Percentiles rank a stretch among this genome's conserved stretches.
These are phyloP conservation scores for Phaeosphaeria sp. DNA, from an alignment of 2,329 filamentous ascomycete genomes.

Conservation along the genomic window DNA sequence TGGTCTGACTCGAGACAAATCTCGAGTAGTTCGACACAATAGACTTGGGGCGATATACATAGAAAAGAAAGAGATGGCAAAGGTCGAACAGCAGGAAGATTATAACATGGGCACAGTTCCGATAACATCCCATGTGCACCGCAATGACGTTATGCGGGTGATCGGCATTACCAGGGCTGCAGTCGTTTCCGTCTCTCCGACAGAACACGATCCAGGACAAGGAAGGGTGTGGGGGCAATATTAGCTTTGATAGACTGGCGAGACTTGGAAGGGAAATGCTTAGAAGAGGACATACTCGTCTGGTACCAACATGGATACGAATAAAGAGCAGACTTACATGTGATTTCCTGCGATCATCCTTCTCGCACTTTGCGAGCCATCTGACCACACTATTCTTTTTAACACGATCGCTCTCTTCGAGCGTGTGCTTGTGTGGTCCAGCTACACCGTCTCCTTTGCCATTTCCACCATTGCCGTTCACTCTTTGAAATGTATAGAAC, in stretches of 20 bases:
- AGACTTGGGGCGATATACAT: constrained; percentile 12
- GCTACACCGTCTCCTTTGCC: constrained; percentile 73
- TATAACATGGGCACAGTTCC: background rate
- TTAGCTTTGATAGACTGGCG: too few species aligned
- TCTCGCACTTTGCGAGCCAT: constrained; percentile 68
- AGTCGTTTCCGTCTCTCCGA: background rate
- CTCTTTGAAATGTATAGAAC: constrained; percentile 75
- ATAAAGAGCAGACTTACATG: constrained; percentile 33
- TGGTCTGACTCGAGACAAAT: background rate
- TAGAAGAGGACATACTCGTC: background rate
- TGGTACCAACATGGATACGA: background rate
- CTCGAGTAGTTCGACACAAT: background rate
- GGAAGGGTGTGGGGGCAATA: background rate
- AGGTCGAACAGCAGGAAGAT: background rate
- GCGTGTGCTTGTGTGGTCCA: constrained; percentile 75
- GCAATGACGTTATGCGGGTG: constrained; percentile 2
- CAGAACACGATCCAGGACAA: background rate
- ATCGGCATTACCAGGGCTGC: constrained; percentile 1
- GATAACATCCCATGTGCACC: background rate
- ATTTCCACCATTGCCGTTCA: constrained; percentile 78
- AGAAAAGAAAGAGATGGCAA: background rate
- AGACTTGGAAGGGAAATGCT: background rate
- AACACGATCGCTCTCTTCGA: constrained; percentile 77
- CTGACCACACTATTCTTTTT: constrained; percentile 82
- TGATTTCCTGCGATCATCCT: constrained; percentile 66